Evolutionary conservation across 169 alveolate species (phyloP), one percentile per base, ranked within the genome.

Genomic region (Cryptosporidium viatorum): DNA sequence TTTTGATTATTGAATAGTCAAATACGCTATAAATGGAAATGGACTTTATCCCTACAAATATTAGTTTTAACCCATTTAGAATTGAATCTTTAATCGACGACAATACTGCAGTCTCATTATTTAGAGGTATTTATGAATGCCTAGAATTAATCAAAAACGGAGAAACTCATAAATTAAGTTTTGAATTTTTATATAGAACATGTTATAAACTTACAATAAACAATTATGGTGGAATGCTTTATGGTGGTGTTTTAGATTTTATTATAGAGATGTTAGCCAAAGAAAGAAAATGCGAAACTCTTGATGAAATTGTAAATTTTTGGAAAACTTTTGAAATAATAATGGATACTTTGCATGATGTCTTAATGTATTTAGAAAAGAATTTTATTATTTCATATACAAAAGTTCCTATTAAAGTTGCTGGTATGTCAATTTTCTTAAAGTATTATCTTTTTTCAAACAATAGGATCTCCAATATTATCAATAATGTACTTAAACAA

Each of bases 161-260:
- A 37, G 80, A 80, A 39, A 80, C 41, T 23, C 89, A 80, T 12
- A 80, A 80, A 62, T 39, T 80, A 35, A 80, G 89, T 65, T 80
- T 80, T 45, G 89, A 80, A 65, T 41, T 80, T 41, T 62, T 80
- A 80, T 80, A 80, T 41, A 80, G 89, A 65, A 80, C 70, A n/a
- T 80, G 89, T 33, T 80, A 80, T 62, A 80, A 50, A 62, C 75
- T 80, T 62, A 80, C 89, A 26, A 41, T 80, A 41, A 80, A 80
- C 59, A 80, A 58, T 5, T 80, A 80, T 80, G 89, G 89, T 39
- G 89, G 80, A 6, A 80, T 80, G 89, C 75, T 80, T 6, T 80
- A 80, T 50, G 65, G 89, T 14, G 89, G 89, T 8, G 48, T 80
- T 35, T 58, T 80, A 26, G 37, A 62, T 41, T 80, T 62, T 48